Evolutionary conservation across 768 basidiomycete species (phyloP).

Genomic region (Megacollybia marginata): DNA sequence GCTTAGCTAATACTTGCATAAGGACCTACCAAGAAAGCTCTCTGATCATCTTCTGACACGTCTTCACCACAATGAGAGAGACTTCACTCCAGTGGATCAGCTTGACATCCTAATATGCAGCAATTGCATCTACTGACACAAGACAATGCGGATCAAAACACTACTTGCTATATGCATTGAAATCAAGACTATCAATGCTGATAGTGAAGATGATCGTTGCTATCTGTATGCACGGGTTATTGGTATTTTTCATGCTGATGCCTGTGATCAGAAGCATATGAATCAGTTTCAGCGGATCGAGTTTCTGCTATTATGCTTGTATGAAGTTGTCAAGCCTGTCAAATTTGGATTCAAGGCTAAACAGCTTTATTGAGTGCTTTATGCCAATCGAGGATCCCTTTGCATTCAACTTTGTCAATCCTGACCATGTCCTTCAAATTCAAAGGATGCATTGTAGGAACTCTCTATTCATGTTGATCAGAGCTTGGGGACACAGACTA

Average conservation of each 20-base stretch:
- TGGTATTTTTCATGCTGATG: slow-evolving; percentile 13
- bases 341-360: not conserved
- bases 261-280: slow-evolving; percentile 1
- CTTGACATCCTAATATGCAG: not conserved
- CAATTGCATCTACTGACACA: slow-evolving; percentile 18
- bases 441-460: too few species aligned
- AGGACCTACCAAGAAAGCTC: slow-evolving; percentile 4
- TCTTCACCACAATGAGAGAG: not conserved
- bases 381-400: not conserved
- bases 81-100: not conserved
- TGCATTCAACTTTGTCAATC: slow-evolving; percentile 7
- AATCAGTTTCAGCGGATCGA: slow-evolving; percentile 6
- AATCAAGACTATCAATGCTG: slow-evolving; percentile 17
- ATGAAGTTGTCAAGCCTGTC: slow-evolving; percentile 2
- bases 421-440: slow-evolving; percentile 3
- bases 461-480: too few species aligned
- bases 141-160: slow-evolving; percentile 16
- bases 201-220: slow-evolving; percentile 8
- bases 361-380: slow-evolving; percentile 3
- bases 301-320: slow-evolving; percentile 9
- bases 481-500: too few species aligned
- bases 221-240: slow-evolving; percentile 15
- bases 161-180: slow-evolving; percentile 17
- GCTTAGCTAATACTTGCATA: not conserved
- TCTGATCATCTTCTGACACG: slow-evolving; percentile 3